Evolutionary conservation across 306 rosid genomes (phyloP), one percentile per base, ranked within the genome.

Genomic region (Phaseolus lunatus): DNA sequence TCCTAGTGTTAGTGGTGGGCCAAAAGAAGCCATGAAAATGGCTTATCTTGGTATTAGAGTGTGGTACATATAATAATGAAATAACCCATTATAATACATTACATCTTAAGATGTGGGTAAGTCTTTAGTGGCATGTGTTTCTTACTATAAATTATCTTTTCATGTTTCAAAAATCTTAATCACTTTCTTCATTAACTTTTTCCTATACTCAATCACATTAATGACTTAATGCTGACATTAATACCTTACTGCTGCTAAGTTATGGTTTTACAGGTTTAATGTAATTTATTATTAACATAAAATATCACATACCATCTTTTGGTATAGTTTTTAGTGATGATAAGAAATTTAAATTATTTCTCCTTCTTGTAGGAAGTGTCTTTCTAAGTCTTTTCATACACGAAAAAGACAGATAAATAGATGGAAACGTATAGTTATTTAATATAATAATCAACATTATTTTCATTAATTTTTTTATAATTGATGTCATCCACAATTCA

Each of bases 1-100:
- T n/a, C n/a, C n/a, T n/a, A n/a, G n/a, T 69, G 73, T 50, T 84
- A 84, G 82, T 80, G 87, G 87, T 26, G 70, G 77, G 56, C 61
- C 80, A 67, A 56, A 9, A 76, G 15, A 24, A 48, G 62, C 65
- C 85, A 65, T 72, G 54, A 52, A 19, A 64, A 50, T 81, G 72
- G 82, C 75, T 70, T 62, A 82, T 82, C 67, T 37, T 5, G 43
- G 37, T 56, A n/a, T 47, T 59, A 45, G 63, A 13, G 8, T 2
- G 29, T 65, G 76, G 63, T 18, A 58, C 75, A 41, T 33, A 66
- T 61, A 65, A 80, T 80, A 74, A 80, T 80, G 59, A 41, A 49
- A 22, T 73, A 78, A 73, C 69, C 56, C 75, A 50, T 68, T 50
- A 64, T 52, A 35, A 26, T 59, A 24, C 23, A 63, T 37, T 61